Conservation (phyloP, 2,329 filamentous ascomycete species). For the Phaeomoniella chlamydospora region DNA sequence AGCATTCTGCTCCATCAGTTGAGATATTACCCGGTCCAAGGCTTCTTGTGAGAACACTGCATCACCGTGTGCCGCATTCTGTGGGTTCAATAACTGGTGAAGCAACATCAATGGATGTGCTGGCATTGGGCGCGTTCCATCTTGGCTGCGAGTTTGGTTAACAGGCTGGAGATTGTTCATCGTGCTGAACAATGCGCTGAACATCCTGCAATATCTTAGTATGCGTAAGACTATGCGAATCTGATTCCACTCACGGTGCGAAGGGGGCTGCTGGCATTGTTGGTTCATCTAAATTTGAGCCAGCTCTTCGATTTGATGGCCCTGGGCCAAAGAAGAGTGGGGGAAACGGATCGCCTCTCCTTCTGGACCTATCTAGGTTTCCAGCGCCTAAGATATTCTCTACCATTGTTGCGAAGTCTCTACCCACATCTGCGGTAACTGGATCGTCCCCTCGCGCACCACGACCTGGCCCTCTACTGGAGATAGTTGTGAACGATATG, state of each 20-base stretch:
- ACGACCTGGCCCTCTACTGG: not conserved
- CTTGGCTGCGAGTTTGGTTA: not conserved
- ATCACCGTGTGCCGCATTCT: constrained; percentile 46
- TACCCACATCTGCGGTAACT: not conserved
- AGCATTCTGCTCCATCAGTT: constrained; percentile 68
- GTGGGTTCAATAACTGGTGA: constrained; percentile 21
- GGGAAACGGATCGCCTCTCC: not conserved
- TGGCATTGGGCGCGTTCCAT: constrained; percentile 1
- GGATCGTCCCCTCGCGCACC: not conserved
- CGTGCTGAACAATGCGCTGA: not conserved
- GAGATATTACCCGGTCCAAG: constrained; percentile 73
- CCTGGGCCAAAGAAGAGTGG: not conserved
- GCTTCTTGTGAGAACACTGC: constrained; percentile 85
- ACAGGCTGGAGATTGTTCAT: not conserved
- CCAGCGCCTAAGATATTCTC: constrained; percentile 1
- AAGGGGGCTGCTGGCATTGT: not conserved
- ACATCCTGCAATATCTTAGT: not conserved
- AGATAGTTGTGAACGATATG: constrained; percentile 7
- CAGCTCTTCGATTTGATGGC: not conserved
- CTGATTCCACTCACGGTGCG: not conserved
- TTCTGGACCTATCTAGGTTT: not conserved
- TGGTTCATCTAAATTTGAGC: not conserved
- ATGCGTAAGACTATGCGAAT: not conserved
- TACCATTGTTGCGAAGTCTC: constrained; percentile 3
- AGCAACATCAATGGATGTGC: constrained; percentile 31